A percentile compares a stretch with the other conserved stretches of the same genome.
These are phyloP conservation scores for Telfairia occidentalis DNA, from an alignment of 331 rosid species.

Conservation along the genomic window DNA sequence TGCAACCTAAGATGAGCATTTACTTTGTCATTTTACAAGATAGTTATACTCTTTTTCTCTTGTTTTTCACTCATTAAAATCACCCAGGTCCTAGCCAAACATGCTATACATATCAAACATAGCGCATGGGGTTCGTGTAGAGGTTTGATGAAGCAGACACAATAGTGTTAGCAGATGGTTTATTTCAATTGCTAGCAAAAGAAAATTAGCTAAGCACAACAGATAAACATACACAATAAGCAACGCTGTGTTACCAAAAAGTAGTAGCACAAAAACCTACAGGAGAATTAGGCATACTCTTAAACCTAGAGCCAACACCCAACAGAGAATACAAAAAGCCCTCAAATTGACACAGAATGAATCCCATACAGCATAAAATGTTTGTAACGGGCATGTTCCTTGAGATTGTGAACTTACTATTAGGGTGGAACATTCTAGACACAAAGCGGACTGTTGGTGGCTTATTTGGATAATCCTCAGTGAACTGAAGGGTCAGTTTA, in stretches of 20 bases:
- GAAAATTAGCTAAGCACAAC: neutral
- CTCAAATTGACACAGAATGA: neutral
- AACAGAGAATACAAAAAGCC: neutral
- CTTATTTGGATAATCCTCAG: slow-evolving; percentile 96
- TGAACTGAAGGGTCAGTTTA: slow-evolving; percentile 83
- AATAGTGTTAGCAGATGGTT: neutral
- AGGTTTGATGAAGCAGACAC: neutral
- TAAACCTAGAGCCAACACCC: neutral
- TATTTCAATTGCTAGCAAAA: neutral
- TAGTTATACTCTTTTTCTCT: neutral
- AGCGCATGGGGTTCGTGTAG: neutral
- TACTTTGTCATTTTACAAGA: neutral
- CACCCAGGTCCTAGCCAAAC: neutral
- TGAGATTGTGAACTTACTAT: slow-evolving; percentile 51
- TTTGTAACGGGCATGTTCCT: neutral
- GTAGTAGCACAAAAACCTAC: neutral
- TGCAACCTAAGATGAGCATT: neutral
- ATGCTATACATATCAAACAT: neutral
- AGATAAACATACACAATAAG: neutral
- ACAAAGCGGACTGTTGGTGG: slow-evolving; percentile 95
- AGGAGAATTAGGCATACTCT: neutral
- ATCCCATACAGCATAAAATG: neutral
- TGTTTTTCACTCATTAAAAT: neutral
- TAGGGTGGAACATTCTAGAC: slow-evolving; percentile 95
- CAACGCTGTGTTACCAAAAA: neutral